phyloP scores from a whole-genome alignment of 2,329 filamentous ascomycete genomes.

The Clonostachys solani region DNA sequence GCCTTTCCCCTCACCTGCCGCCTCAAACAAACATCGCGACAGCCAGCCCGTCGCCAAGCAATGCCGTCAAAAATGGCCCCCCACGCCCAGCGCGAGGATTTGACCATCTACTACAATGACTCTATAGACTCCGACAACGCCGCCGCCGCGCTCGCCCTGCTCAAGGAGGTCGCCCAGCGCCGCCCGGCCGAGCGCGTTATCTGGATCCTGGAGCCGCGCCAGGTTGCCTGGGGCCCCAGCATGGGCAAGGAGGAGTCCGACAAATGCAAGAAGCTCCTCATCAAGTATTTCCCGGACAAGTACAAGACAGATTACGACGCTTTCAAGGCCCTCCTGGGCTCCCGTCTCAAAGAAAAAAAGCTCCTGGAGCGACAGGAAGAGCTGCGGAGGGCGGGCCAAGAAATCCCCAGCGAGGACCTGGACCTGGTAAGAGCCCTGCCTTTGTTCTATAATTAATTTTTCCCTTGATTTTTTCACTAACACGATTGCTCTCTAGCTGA shows the following conservation, averaged over 20 bases:
- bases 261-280: conserved; percentile 8
- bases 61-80: too few relatives aligned
- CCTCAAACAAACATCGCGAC: too few relatives aligned
- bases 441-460: too few relatives aligned
- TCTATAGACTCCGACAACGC: conserved; percentile 16
- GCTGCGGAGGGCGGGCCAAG: neutral
- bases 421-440: neutral
- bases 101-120: conserved; percentile 15
- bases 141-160: conserved; percentile 13
- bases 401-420: neutral
- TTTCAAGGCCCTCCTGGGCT: conserved; percentile 13
- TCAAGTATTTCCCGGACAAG: conserved; percentile 6
- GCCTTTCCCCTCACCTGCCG: too few relatives aligned
- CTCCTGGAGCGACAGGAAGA: conserved; percentile 5
- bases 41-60: too few relatives aligned
- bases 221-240: conserved; percentile 11
- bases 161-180: conserved; percentile 4
- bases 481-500: too few relatives aligned
- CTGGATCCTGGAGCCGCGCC: conserved; percentile 16
- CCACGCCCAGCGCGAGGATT: too few relatives aligned
- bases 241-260: conserved; percentile 8
- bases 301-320: conserved; percentile 1
- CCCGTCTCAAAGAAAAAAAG: conserved; percentile 6
- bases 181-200: conserved; percentile 7
- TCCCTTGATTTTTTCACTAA: too few relatives aligned